phyloP scores from a whole-genome alignment of 2,329 filamentous ascomycete species.

The Exophiala alcalophila region DNA sequence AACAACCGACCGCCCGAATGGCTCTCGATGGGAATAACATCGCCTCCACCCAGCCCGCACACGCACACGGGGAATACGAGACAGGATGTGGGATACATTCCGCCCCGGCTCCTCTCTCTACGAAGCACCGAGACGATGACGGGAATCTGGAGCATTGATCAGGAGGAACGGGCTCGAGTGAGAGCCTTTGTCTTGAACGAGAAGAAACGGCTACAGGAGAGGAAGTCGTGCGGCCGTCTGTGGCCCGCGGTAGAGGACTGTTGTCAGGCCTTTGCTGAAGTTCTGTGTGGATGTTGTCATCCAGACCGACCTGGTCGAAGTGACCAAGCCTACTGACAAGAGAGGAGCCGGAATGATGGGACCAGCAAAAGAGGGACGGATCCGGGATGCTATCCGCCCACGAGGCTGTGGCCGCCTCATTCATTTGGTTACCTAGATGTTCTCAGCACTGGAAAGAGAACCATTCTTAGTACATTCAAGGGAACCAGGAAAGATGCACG shows the following conservation, averaged over 20 bases:
- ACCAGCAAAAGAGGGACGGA: too few relatives aligned
- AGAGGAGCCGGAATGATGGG: too few relatives aligned
- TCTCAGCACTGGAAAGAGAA: too few relatives aligned
- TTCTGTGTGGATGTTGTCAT: not conserved
- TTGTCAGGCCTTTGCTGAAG: conserved; percentile 1
- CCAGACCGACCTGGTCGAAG: too few relatives aligned
- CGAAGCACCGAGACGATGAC: conserved; percentile 5
- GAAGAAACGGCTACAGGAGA: not conserved
- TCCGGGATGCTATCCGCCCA: too few relatives aligned
- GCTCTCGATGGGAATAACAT: not conserved
- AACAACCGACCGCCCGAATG: not conserved
- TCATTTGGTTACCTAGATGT: too few relatives aligned
- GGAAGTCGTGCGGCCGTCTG: conserved; percentile 1
- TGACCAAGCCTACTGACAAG: too few relatives aligned
- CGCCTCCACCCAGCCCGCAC: not conserved
- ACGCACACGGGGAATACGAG: not conserved
- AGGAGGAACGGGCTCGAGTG: not conserved
- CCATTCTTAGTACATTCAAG: too few relatives aligned
- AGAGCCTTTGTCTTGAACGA: conserved; percentile 3
- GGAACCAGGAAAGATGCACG: too few relatives aligned
- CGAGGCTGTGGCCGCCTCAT: too few relatives aligned
- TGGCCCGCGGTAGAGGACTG: conserved; percentile 7
- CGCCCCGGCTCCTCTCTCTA: conserved; percentile 1
- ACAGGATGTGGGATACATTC: conserved; percentile 3
- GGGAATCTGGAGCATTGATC: not conserved